A percentile compares a stretch with the other conserved stretches of the same genome.
Evolutionary conservation across 768 basidiomycete species (phyloP).

Genomic region (Calocera viscosa): DNA sequence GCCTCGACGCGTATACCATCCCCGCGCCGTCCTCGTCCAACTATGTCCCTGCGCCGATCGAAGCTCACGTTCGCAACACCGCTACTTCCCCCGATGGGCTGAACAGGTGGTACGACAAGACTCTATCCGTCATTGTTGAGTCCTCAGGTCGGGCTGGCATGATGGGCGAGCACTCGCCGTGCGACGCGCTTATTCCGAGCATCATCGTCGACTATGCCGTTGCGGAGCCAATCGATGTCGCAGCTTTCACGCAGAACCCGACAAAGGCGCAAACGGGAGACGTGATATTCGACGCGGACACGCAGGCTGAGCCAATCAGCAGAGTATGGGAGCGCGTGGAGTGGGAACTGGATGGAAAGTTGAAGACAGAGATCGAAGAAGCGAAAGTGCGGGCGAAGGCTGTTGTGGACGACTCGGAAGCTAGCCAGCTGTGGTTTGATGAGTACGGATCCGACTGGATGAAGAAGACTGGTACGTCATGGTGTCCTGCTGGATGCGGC

Average conservation of each 20-base stretch:
- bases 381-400: constrained; percentile 46
- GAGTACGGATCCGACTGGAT: constrained; percentile 85
- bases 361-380: constrained; percentile 42
- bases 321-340: constrained; percentile 51
- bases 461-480: constrained; percentile 46
- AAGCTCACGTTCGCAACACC: constrained; percentile 63
- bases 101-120: constrained; percentile 89
- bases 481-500: neutral
- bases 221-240: constrained; percentile 48
- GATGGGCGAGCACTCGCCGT: constrained; percentile 81
- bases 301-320: neutral
- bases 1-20: constrained; percentile 64
- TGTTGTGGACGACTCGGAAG: constrained; percentile 68
- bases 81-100: constrained; percentile 52
- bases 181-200: constrained; percentile 81
- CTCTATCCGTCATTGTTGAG: constrained; percentile 70
- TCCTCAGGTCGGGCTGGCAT: constrained; percentile 72
- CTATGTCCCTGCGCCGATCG: constrained; percentile 31
- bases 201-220: constrained; percentile 75
- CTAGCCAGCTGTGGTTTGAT: constrained; percentile 66
- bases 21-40: constrained; percentile 22
- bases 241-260: constrained; percentile 28
- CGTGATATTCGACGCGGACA: constrained; percentile 15
- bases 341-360: constrained; percentile 56
- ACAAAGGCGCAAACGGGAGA: constrained; percentile 15